Base-by-base conservation (phyloP, 1,284 basidiomycete genomes). In the Ustilago hordei region DNA sequence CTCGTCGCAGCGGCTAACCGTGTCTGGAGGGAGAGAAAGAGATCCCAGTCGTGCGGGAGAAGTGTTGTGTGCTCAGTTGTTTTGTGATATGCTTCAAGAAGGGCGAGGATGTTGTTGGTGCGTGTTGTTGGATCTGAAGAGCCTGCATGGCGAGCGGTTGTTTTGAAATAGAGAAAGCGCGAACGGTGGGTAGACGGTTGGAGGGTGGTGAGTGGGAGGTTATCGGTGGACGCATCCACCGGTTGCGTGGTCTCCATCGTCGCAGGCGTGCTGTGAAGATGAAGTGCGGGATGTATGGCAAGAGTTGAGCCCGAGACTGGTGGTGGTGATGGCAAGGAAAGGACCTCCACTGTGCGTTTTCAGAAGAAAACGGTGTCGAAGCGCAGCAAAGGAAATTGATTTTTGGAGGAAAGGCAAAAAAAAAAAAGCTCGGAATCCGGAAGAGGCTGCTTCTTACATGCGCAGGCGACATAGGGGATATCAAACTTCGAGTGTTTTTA, bases 141-240 rank as follows among this genome's bases (percentile, higher is more conserved):
- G 1, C 65, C 70, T n/a, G 70, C 65, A 31, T 48, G 56, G 19
- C 70, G 52, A 8, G 70, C 65, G 8, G 61, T 53, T 11, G 65
- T 60, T 58, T 73, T 61, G 41, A 73, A 54, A 34, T 68, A 58
- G 23, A 68, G 55, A 53, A 73, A 73, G 32, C 70, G 65, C 17
- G 68, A 60, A 3, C 70, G 64, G 38, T 73, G 70, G 54, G 61
- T 58, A 34, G 57, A 43, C 13, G 70, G 70, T 15, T 64, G 65
- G 36, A 73, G 35, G 12, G 61, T 73, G 13, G 58, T 31, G 3
- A 50, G 11, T 34, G 48, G 31, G 12, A 13, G 28, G 6, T 23
- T 28, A 32, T 28, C 48, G 15, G 48, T 13, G 43, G n/a, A 19
- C 48, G 28, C 48, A 32, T 50, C 28, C 31, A 39, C 19, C 7